Base-by-base conservation (phyloP, 192 early-diverging fungal genomes). In the Ambispora gerdemannii region DNA sequence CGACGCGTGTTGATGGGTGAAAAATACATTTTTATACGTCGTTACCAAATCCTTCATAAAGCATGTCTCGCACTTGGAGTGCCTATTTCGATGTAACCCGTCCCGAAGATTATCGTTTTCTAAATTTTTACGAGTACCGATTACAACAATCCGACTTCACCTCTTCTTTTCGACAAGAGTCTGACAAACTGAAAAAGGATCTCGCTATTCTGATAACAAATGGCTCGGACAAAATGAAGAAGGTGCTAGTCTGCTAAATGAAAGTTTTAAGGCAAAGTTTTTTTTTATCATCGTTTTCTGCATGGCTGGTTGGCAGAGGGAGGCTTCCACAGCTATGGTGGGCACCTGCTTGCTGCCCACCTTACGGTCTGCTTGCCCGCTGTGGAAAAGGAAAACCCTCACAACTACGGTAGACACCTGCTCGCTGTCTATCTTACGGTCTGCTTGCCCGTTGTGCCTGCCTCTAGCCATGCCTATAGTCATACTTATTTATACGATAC, bases 381-480 rank as follows among this genome's bases (percentile, higher is more conserved):
- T 72, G 70, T 72, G 70, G 68, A 63, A 72, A 63, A 72, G 63
- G 30, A 43, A 63, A 72, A 47, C 58, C 70, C 70, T 7, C 70
- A 72, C 70, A 72, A 72, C 70, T 72, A 72, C 60, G 36, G 70
- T 72, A 60, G 15, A 67, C 59, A 72, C 51, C 70, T 72, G 59
- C 56, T 60, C 63, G 70, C 61, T 72, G 70, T 63, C 17, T 30
- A 72, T 60, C 20, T 72, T 72, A 72, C 20, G 70, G 70, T 72
- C 70, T 72, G 59, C 36, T 51, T 72, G 70, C 36, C 70, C 56
- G 31, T 72, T 72, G 64, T 67, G 64, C 17, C 2, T 67, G 50
- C 50, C 27, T 67, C 28, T 67, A 67, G 50, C 50, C 43, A 67
- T 67, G 49, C 64, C 50, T 63, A 33, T 63, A 63, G 20, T 63